Evolutionary conservation across 2,329 filamentous ascomycete genomes (phyloP), one percentile per base, ranked within the genome.

Genomic region (Fusarium liriodendri): DNA sequence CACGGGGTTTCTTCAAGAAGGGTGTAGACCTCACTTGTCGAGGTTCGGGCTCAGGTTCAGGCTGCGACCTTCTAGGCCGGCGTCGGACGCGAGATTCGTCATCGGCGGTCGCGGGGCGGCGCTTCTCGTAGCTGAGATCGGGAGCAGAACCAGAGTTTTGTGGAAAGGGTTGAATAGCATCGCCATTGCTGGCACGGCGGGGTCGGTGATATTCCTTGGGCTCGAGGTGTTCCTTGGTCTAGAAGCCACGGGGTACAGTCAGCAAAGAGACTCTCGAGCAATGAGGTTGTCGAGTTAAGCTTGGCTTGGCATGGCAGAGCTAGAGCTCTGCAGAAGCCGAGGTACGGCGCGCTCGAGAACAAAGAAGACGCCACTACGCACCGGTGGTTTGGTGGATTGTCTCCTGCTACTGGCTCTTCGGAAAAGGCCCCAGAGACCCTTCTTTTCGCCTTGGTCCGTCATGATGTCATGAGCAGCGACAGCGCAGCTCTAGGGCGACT

Each of bases 391-490:
- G 52, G 67, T 67, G 22, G 74, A 75, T 14, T 67, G 59, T 54
- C 70, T 77, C 52, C 71, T 71, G 62, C 83, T 81, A 79, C 85
- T 87, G 69, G 84, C 84, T 70, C 82, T 85, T 71, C 87, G 85
- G 74, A 90, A 84, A 64, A 90, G 80, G 69, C 83, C 82, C 85
- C 84, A 86, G 70, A 89, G 86, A 58, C 84, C 81, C 75, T 84
- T 86, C 80, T 85, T 79, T 45, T 80, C 79, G 55, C 73, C 74
- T 61, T 78, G 78, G 61, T 82, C 81, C 61, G 82, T 78, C 82
- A 82, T 83, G 73, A 75, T 79, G 73, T 70, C 75, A 75, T 79
- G 32, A 54, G 67, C 57, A 54, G 67, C 59, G 55, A 61, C 52
- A 62, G 66, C 69, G 52, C 47, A 62, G 73, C 63, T 71, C 57